phyloP scores from a whole-genome alignment of 305 asterid species.

The Solanum hybrid region DNA sequence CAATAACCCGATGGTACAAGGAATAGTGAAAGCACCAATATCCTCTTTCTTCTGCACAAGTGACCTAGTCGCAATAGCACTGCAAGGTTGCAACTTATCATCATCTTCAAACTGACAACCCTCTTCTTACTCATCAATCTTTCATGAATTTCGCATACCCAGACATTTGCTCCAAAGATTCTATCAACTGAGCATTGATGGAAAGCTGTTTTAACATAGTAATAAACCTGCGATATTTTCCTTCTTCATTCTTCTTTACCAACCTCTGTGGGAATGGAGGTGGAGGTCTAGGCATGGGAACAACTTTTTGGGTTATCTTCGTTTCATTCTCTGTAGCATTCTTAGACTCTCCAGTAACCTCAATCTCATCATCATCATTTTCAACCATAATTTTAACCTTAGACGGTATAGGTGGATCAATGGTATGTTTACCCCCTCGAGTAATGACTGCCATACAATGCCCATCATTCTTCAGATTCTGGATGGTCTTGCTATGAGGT shows the following conservation, averaged over 20 bases:
- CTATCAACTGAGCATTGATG: background rate
- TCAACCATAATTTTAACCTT: background rate
- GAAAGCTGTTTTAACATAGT: background rate
- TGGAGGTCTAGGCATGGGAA: background rate
- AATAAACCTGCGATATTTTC: background rate
- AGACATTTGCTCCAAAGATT: background rate
- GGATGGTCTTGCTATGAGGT: background rate
- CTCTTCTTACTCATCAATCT: background rate
- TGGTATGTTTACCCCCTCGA: background rate
- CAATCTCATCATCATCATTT: background rate
- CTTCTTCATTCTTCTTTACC: background rate
- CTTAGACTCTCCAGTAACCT: background rate
- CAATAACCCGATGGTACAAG: background rate
- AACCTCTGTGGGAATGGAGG: background rate
- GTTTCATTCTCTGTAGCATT: background rate
- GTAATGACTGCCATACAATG: background rate
- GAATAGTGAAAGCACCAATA: background rate
- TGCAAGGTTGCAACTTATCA: background rate
- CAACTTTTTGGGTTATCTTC: background rate
- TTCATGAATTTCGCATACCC: background rate
- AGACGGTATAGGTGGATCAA: background rate
- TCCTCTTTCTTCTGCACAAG: background rate
- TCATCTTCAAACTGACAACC: background rate
- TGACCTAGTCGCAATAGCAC: background rate
- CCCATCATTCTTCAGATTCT: background rate